phyloP scores from a whole-genome alignment of 352 stramenopile genomes.

The Phytophthora rubi region DNA sequence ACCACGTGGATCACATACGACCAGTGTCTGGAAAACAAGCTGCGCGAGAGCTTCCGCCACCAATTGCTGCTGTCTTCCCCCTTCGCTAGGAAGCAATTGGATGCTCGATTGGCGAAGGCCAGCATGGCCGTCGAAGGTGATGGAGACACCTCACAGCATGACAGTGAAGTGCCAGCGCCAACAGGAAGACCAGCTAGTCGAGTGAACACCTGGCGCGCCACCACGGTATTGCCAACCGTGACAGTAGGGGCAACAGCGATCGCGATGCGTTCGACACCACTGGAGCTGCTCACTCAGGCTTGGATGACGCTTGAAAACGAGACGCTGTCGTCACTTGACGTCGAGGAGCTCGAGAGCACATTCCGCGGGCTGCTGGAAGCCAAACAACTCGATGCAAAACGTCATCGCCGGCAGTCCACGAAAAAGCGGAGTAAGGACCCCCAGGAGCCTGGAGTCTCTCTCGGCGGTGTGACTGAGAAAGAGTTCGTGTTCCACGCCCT shows the following conservation, averaged over 20 bases:
- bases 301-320: conserved; percentile 48
- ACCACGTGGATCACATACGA: conserved; percentile 58
- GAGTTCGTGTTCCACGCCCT: conserved; percentile 68
- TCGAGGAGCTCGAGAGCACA: conserved; percentile 47
- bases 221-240: conserved; percentile 15
- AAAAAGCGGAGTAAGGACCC: conserved; percentile 3
- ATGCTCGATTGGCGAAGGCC: not conserved
- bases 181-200: conserved; percentile 5
- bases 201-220: conserved; percentile 17
- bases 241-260: conserved; percentile 17
- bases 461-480: conserved; percentile 61
- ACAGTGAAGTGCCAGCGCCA: not conserved
- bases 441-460: conserved; percentile 22
- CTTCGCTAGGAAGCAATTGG: conserved; percentile 27
- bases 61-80: conserved; percentile 45
- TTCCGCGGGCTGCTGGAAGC: conserved; percentile 46
- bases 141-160: not conserved
- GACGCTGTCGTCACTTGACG: conserved; percentile 45
- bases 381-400: conserved; percentile 36
- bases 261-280: conserved; percentile 21
- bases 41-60: conserved; percentile 56
- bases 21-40: conserved; percentile 42
- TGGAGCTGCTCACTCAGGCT: conserved; percentile 46
- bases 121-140: not conserved
- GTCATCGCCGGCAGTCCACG: conserved; percentile 4